These are phyloP conservation scores for Volvariella surrecta DNA, from an alignment of 1,284 basidiomycete species.

Conservation along the genomic window DNA sequence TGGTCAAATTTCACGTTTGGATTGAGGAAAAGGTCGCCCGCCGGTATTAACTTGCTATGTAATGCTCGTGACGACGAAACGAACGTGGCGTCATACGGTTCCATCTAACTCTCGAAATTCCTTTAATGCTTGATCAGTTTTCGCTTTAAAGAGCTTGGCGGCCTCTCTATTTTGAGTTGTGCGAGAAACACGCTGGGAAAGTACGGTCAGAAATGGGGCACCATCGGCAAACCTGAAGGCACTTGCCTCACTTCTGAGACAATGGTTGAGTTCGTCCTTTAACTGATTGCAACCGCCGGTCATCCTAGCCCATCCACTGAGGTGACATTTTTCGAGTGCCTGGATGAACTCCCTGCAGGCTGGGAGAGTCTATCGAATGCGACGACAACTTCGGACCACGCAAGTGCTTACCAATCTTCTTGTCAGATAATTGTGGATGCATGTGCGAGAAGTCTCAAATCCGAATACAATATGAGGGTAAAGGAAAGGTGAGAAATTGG, in stretches of 20 bases:
- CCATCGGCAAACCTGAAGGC: background rate
- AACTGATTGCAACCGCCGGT: slow-evolving; percentile 67
- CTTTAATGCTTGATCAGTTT: slow-evolving; percentile 50
- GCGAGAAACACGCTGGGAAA: slow-evolving; percentile 54
- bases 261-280: slow-evolving; percentile 66
- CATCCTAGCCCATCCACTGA: slow-evolving; percentile 49
- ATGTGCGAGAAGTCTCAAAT: slow-evolving; percentile 28
- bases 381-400: slow-evolving; percentile 1
- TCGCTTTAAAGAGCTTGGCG: slow-evolving; percentile 51
- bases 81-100: no score
- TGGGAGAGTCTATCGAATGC: no score
- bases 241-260: slow-evolving; percentile 67
- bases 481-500: slow-evolving; percentile 8
- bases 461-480: background rate
- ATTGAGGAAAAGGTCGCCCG: no score
- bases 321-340: slow-evolving; percentile 63
- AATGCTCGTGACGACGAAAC: no score
- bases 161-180: slow-evolving; percentile 61
- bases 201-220: background rate
- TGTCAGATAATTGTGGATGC: slow-evolving; percentile 71
- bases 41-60: background rate
- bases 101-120: slow-evolving; percentile 38
- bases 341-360: slow-evolving; percentile 68
- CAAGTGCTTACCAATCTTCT: slow-evolving; percentile 42
- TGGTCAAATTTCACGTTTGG: no score